Evolutionary conservation across 331 rosid genomes (phyloP).

Genomic region (Telfairia occidentalis): DNA sequence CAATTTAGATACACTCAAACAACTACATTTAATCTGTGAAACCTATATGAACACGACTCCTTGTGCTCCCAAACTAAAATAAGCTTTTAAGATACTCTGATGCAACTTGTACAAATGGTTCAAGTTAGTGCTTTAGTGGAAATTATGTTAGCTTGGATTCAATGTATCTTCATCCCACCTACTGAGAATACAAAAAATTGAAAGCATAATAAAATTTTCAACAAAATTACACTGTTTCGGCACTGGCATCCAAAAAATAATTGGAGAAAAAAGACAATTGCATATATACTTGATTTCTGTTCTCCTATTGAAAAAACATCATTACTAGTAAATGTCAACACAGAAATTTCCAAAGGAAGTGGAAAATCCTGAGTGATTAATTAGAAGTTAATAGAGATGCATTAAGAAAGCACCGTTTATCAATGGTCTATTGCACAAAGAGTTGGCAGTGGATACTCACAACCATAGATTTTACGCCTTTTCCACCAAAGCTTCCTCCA

Average conservation of each 20-base stretch:
- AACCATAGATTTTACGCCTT: conserved; percentile 43
- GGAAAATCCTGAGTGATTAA: not conserved
- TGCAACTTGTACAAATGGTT: too few relatives aligned
- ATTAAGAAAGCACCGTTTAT: not conserved
- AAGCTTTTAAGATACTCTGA: not conserved
- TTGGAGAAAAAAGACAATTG: not conserved
- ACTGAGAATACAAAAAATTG: not conserved
- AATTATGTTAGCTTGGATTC: not conserved
- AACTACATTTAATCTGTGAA: too few relatives aligned
- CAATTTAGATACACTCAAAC: too few relatives aligned
- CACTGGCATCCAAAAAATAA: not conserved
- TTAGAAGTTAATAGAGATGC: not conserved
- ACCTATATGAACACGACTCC: too few relatives aligned
- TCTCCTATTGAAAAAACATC: not conserved
- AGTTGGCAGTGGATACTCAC: conserved; percentile 41
- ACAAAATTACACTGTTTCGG: not conserved
- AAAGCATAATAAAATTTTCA: not conserved
- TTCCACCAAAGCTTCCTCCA: conserved; percentile 98
- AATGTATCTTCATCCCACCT: not conserved
- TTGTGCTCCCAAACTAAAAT: too few relatives aligned
- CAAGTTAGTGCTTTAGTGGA: too few relatives aligned
- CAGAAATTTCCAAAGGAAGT: not conserved
- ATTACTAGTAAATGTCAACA: not conserved
- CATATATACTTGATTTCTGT: not conserved
- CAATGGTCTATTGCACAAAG: not conserved